Evolutionary conservation across 2,329 filamentous ascomycete genomes (phyloP).

Genomic region (Cordyceps sp.): DNA sequence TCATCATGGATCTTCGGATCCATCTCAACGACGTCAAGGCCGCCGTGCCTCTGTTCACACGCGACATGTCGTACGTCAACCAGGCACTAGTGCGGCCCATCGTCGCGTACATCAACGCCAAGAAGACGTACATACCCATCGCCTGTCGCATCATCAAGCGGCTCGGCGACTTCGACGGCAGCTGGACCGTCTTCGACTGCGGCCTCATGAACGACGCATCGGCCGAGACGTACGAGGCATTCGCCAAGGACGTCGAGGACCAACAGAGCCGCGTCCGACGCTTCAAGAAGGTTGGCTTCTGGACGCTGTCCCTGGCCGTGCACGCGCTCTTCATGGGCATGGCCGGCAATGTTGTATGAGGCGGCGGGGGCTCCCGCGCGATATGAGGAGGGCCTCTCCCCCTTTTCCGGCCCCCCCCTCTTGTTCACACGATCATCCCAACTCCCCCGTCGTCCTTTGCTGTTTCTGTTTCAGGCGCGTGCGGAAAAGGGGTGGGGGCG

Average conservation of each 20-base stretch:
- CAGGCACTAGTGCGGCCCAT: slow-evolving; percentile 90
- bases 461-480: no score
- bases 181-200: slow-evolving; percentile 88
- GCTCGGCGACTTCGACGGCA: slow-evolving; percentile 77
- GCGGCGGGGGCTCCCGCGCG: no score
- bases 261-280: slow-evolving; percentile 71
- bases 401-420: background rate
- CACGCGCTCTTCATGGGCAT: slow-evolving; percentile 92
- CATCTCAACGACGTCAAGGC: slow-evolving; percentile 92
- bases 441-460: no score
- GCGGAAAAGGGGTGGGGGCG: no score
- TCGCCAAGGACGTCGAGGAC: slow-evolving; percentile 79
- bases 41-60: slow-evolving; percentile 81
- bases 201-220: slow-evolving; percentile 87
- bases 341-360: slow-evolving; percentile 57
- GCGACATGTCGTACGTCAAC: slow-evolving; percentile 86
- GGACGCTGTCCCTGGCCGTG: slow-evolving; percentile 82
- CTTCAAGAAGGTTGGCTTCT: slow-evolving; percentile 91
- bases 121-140: slow-evolving; percentile 88
- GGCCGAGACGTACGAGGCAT: slow-evolving; percentile 87
- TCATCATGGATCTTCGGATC: slow-evolving; percentile 89
- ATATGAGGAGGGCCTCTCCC: no score
- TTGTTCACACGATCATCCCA: no score
- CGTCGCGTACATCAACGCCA: slow-evolving; percentile 94
- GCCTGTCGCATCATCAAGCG: slow-evolving; percentile 88